Percentiles rank a stretch among this genome's conserved stretches.
These are phyloP conservation scores for Phellopilus nigrolimitatus DNA, from an alignment of 1,284 basidiomycete genomes.

Conservation along the genomic window DNA sequence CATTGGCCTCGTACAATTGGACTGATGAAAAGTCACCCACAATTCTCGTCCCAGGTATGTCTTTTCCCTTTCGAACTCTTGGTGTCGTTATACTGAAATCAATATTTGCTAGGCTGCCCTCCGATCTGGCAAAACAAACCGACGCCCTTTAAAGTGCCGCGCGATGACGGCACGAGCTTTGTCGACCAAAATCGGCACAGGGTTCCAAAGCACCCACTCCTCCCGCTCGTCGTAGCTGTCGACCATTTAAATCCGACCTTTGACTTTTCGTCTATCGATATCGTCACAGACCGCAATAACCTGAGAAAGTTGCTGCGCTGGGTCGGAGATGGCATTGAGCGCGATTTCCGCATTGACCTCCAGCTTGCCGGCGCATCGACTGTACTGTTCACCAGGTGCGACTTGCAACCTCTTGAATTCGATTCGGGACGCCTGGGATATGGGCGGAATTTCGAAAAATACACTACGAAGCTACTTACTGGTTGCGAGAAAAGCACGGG, in stretches of 20 bases:
- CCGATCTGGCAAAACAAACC: slow-evolving; percentile 28
- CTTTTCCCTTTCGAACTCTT: neutral
- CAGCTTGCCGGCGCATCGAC: slow-evolving; percentile 25
- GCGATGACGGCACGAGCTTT: slow-evolving; percentile 27
- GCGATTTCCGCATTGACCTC: slow-evolving; percentile 34
- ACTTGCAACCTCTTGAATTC: slow-evolving; percentile 19
- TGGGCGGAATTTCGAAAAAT: slow-evolving; percentile 32
- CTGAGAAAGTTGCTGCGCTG: slow-evolving; percentile 35
- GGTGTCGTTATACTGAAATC: neutral
- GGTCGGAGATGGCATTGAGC: slow-evolving; percentile 21
- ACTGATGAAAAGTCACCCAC: slow-evolving; percentile 28
- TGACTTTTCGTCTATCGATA: slow-evolving; percentile 29
- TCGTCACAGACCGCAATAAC: slow-evolving; percentile 34
- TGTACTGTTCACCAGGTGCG: slow-evolving; percentile 17
- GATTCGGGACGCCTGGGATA: slow-evolving; percentile 25
- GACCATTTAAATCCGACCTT: slow-evolving; percentile 29
- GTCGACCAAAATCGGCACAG: slow-evolving; percentile 32
- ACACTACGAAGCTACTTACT: slow-evolving; percentile 25
- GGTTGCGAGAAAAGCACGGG: slow-evolving; percentile 31
- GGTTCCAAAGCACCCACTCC: slow-evolving; percentile 29
- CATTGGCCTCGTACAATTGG: slow-evolving; percentile 33
- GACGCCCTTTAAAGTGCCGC: slow-evolving; percentile 24
- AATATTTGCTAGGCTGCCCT: slow-evolving; percentile 22
- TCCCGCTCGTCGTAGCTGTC: slow-evolving; percentile 33
- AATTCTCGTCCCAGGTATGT: slow-evolving; percentile 31